phyloP scores from a whole-genome alignment of 1,284 basidiomycete species.

The Ganoderma leucocontextum region DNA sequence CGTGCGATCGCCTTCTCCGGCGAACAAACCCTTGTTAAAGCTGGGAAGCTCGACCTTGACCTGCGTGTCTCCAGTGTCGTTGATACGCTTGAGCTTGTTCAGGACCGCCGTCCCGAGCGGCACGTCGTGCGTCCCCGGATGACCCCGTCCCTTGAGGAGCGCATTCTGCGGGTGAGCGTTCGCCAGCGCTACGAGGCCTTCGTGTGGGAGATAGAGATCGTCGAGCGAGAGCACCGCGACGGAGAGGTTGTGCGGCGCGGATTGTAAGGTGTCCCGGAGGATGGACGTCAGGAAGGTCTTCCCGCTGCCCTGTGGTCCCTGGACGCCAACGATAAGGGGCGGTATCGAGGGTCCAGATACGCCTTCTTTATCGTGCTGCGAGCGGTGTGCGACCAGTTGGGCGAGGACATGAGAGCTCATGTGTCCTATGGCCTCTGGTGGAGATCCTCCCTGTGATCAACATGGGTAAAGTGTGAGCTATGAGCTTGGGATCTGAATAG shows the following conservation, averaged over 20 bases:
- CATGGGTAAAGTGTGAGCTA: neutral
- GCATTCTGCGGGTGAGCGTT: conserved; percentile 62
- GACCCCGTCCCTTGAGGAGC: conserved; percentile 81
- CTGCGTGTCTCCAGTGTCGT: conserved; percentile 33
- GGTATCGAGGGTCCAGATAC: conserved; percentile 8
- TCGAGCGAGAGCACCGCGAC: conserved; percentile 83
- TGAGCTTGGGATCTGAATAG: neutral
- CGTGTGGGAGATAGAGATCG: conserved; percentile 85
- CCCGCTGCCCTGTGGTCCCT: conserved; percentile 89
- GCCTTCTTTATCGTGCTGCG: conserved; percentile 10
- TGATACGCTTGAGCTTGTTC: conserved; percentile 56
- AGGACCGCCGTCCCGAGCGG: conserved; percentile 66
- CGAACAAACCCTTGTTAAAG: conserved; percentile 87
- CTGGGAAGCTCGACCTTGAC: conserved; percentile 67
- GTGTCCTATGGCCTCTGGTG: conserved; percentile 38
- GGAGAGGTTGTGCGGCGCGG: conserved; percentile 59
- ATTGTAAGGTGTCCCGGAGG: conserved; percentile 58
- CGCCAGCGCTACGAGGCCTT: conserved; percentile 62
- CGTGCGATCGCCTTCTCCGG: conserved; percentile 86
- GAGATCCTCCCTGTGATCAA: neutral
- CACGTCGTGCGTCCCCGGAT: conserved; percentile 90
- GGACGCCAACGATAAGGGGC: conserved; percentile 81
- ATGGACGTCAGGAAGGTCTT: conserved; percentile 77
- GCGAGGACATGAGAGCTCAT: conserved; percentile 55
- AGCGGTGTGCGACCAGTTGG: conserved; percentile 44